Evolutionary conservation across 164 flowering plant species (phyloP), one percentile per base, ranked within the genome.

Genomic region (Hamamelis virginiana): DNA sequence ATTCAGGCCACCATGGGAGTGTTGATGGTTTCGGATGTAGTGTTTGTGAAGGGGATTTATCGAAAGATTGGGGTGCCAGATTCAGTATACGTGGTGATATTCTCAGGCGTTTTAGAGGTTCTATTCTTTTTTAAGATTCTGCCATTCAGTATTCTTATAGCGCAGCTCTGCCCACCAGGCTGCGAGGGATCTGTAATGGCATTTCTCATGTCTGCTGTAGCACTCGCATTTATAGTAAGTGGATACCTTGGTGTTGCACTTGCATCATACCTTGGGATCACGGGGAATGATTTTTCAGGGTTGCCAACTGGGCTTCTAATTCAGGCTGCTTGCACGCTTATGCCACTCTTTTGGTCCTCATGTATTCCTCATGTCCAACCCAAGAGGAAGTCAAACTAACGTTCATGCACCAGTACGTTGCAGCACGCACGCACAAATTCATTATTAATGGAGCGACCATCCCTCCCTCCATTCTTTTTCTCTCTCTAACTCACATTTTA

Each of bases 141-240:
- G 10, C 99, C 99, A 0, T 89, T 90, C 66, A 87, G 76, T 47
- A 85, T 93, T n/a, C 68, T 89, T 21, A 77, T 89, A 60, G 95
- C 92, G 3, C 78, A 85, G 77, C 86, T 88, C 14, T 89, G 96
- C 61, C 98, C 97, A 4, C 81, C 77, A 0, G 98, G 97, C 3
- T 91, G 96, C 65, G 98, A 91, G 72, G 97, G 97, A 9, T 96
- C 99, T 62, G 56, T 96, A 1, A 93, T 96, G 97, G 98, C 99
- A 0, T 88, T 96, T 76, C 83, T 91, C 15, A 90, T 88, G 88
- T 93, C 99, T 9, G 83, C 94, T 9, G 47, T 88, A 10, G 93
- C 99, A 19, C 78, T 93, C 10, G 79, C 98, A 2, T 59, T 85
- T 28, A 90, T 96, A 43, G 82, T 93, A 25, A 87, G 97, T 67